Evolutionary conservation across 1,139 yeast species (phyloP).

Genomic region (Yamadazyma aaseri): DNA sequence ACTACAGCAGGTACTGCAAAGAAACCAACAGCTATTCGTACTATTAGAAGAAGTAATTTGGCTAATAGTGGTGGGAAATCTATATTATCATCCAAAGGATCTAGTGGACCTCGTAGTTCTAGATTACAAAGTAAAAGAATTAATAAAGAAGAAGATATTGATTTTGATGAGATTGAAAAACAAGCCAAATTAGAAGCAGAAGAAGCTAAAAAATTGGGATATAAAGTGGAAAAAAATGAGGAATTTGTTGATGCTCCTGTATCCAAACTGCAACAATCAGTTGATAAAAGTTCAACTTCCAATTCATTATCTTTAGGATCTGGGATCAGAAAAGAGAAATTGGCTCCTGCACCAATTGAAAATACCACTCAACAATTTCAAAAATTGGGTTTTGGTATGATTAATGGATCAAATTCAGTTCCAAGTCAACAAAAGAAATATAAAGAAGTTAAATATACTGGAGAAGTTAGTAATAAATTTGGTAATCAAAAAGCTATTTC

Average conservation of each 20-base stretch:
- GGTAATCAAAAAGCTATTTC: constrained; percentile 93
- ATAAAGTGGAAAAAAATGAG: constrained; percentile 41
- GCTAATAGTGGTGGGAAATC: constrained; percentile 25
- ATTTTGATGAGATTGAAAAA: constrained; percentile 88
- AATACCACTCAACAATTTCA: constrained; percentile 72
- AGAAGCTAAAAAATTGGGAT: constrained; percentile 69
- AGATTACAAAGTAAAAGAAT: constrained; percentile 53
- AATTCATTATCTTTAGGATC: constrained; percentile 15
- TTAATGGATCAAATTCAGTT: constrained; percentile 40
- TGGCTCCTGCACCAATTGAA: constrained; percentile 42
- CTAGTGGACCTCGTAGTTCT: constrained; percentile 50
- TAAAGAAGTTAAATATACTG: constrained; percentile 60
- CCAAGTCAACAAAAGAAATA: constrained; percentile 35
- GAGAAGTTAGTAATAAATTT: constrained; percentile 71
- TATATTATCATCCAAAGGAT: constrained; percentile 40
- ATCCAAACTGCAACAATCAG: constrained; percentile 8
- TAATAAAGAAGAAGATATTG: constrained; percentile 62
- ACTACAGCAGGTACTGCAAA: constrained; percentile 24
- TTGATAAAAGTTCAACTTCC: constrained; percentile 5
- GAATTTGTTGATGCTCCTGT: constrained; percentile 2
- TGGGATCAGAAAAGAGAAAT: constrained; percentile 16
- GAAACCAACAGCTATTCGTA: constrained; percentile 19
- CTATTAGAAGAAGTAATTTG: constrained; percentile 14
- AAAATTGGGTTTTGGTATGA: constrained; percentile 83
- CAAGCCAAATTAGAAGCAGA: constrained; percentile 84